A percentile compares a stretch with the other conserved stretches of the same genome.
phyloP scores from a whole-genome alignment of 352 stramenopile species.

The Phytopythium boreale region DNA sequence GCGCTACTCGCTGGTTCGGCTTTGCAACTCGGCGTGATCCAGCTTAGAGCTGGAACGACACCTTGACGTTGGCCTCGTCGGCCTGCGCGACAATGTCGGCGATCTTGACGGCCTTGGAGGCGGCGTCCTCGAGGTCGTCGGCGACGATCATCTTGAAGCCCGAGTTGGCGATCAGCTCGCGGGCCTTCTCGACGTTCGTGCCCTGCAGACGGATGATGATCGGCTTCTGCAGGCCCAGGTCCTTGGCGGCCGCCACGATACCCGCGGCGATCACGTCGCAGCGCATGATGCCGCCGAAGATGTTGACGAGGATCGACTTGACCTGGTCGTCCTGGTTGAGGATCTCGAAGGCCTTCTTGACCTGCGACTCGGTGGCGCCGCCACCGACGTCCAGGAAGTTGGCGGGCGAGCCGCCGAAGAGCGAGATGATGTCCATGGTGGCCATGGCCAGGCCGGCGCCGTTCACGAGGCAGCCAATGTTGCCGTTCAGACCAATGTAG shows the following conservation, averaged over 20 bases:
- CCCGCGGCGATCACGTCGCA: constrained; percentile 96
- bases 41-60: constrained; percentile 65
- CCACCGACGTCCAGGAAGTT: constrained; percentile 99
- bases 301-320: constrained; percentile 99
- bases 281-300: constrained; percentile 99
- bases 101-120: constrained; percentile 93
- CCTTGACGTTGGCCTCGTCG: constrained; percentile 65
- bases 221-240: constrained; percentile 96
- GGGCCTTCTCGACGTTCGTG: constrained; percentile 95
- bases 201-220: constrained; percentile 98
- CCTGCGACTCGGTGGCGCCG: constrained; percentile 90
- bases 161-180: constrained; percentile 91
- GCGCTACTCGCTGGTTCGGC: background rate
- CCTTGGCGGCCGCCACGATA: constrained; percentile 95
- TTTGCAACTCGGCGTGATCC: background rate
- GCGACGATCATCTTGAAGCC: constrained; percentile 94
- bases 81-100: constrained; percentile 79
- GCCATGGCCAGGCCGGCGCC: constrained; percentile 98
- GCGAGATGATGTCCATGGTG: constrained; percentile 99
- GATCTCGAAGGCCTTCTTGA: constrained; percentile 88
- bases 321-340: constrained; percentile 92
- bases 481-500: constrained; percentile 99
- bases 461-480: constrained; percentile 99
- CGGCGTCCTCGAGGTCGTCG: constrained; percentile 95
- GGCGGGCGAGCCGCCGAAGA: constrained; percentile 95